Conservation (phyloP, 805 yeast species). For the Cyberlindnera euphorbiae region DNA sequence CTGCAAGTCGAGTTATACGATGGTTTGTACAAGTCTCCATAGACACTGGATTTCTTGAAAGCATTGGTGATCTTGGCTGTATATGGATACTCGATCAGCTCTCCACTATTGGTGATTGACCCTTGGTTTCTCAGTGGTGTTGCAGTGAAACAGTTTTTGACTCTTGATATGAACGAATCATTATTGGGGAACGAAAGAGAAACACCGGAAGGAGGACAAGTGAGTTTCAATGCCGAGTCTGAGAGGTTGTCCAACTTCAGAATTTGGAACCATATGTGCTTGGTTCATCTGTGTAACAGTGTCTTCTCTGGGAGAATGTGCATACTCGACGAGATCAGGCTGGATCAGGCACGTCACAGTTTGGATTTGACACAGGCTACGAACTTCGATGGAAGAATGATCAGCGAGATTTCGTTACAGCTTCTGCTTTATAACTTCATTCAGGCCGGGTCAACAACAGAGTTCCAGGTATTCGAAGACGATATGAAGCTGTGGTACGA, state of each 20-base stretch:
- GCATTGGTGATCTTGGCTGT: conserved; percentile 61
- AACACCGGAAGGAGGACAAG: conserved; percentile 7
- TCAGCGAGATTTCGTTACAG: conserved; percentile 65
- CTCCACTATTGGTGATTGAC: conserved; percentile 50
- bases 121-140: conserved; percentile 66
- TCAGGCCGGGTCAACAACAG: conserved; percentile 31
- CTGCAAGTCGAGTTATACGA: conserved; percentile 26
- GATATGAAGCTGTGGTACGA: conserved; percentile 59
- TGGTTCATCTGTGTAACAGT: conserved; percentile 65
- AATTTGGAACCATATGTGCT: conserved; percentile 65
- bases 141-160: conserved; percentile 58
- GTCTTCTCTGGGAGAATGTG: conserved; percentile 62
- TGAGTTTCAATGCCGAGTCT: conserved; percentile 26
- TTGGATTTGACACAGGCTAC: conserved; percentile 57
- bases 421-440: conserved; percentile 53
- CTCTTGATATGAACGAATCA: conserved; percentile 37
- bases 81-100: conserved; percentile 57
- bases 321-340: conserved; percentile 52
- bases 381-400: conserved; percentile 79
- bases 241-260: conserved; percentile 46
- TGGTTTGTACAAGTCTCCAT: conserved; percentile 42
- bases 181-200: conserved; percentile 16
- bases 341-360: conserved; percentile 55
- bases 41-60: conserved; percentile 57
- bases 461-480: conserved; percentile 34